These are phyloP conservation scores for Hamamelis virginiana DNA, from an alignment of 164 flowering plant genomes.

Conservation along the genomic window DNA sequence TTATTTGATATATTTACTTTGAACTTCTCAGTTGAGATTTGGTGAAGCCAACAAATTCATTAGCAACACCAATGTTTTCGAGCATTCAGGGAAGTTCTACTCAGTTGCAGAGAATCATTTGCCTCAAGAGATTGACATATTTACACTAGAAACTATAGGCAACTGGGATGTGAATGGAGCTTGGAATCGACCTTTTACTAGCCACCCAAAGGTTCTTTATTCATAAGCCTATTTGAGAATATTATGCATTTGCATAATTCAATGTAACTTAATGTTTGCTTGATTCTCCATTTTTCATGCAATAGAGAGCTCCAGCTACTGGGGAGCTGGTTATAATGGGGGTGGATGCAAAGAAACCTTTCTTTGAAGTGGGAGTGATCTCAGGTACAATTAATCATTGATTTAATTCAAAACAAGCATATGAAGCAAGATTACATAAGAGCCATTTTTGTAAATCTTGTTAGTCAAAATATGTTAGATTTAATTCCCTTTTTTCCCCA, in stretches of 20 bases:
- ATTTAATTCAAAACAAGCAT: neutral
- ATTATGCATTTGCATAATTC: neutral
- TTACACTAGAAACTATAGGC: conserved; percentile 32
- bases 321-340: conserved; percentile 73
- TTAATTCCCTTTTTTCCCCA: conserved; percentile 15
- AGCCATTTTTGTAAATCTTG: neutral
- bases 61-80: conserved; percentile 66
- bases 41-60: conserved; percentile 38
- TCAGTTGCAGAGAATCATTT: conserved; percentile 49
- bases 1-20: neutral
- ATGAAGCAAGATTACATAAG: too few relatives aligned
- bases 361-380: conserved; percentile 48
- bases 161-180: conserved; percentile 48
- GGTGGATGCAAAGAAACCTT: conserved; percentile 46
- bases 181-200: conserved; percentile 60
- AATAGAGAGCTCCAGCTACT: conserved; percentile 59
- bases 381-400: conserved; percentile 50
- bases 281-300: neutral
- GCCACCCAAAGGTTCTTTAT: conserved; percentile 60
- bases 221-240: neutral
- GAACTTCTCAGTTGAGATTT: conserved; percentile 50
- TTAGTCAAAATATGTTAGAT: neutral
- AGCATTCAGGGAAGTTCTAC: conserved; percentile 54
- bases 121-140: conserved; percentile 60
- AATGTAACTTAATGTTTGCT: neutral